Conservation (phyloP, 2,329 filamentous ascomycete genomes). For the Paecilomyces niveus region DNA sequence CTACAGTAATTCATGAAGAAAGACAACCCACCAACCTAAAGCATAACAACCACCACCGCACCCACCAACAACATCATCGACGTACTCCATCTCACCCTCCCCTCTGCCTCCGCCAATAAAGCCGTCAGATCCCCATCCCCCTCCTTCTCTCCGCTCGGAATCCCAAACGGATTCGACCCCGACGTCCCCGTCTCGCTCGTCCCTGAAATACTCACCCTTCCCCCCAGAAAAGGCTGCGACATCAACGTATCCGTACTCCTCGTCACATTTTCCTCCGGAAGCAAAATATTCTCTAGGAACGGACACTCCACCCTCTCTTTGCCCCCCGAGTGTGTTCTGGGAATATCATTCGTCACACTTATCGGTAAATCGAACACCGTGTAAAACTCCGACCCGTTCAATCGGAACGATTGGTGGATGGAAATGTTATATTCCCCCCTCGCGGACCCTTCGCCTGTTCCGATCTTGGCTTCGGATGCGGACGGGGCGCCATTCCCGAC, state of each 20-base stretch:
- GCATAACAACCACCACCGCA: not conserved
- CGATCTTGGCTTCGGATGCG: not conserved
- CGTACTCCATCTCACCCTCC: not conserved
- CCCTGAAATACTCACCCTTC: not conserved
- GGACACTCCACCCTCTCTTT: conserved; percentile 15
- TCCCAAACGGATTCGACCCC: not conserved
- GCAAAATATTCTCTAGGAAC: conserved; percentile 16
- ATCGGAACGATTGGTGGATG: conserved; percentile 62
- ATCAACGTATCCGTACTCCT: conserved; percentile 15
- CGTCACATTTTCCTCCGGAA: conserved; percentile 3
- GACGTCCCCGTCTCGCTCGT: not conserved
- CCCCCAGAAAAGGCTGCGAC: conserved; percentile 16
- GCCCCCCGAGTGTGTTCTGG: conserved; percentile 7
- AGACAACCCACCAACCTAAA: not conserved
- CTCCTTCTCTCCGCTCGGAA: not conserved
- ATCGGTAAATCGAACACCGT: conserved; percentile 67
- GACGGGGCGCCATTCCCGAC: conserved; percentile 48
- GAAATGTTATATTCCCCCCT: conserved; percentile 64
- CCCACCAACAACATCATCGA: not conserved
- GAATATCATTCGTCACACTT: conserved; percentile 59
- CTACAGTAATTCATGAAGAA: too few relatives aligned
- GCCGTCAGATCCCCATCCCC: not conserved
- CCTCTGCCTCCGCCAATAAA: not conserved
- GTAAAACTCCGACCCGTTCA: conserved; percentile 58
- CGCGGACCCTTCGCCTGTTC: conserved; percentile 37